Percentiles rank a stretch among this genome's conserved stretches.
phyloP scores from a whole-genome alignment of 176 grass and related monocot species.

The Phoenix roebelenii region DNA sequence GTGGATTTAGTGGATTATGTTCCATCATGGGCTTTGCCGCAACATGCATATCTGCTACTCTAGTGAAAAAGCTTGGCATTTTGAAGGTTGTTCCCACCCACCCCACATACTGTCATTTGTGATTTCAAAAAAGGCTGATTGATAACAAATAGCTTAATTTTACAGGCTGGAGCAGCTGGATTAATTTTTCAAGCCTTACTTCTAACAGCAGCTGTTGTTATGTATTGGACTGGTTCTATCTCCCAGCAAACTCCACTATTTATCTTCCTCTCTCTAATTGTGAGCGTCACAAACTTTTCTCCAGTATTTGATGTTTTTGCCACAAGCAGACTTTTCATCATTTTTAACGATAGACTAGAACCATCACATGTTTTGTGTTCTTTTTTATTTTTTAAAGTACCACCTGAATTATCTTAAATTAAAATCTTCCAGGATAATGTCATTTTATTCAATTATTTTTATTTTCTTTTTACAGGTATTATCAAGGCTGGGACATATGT shows the following conservation, averaged over 20 bases:
- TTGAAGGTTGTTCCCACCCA: constrained; percentile 49
- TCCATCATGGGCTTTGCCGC: constrained; percentile 93
- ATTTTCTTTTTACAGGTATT: constrained; percentile 45
- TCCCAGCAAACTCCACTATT: constrained; percentile 48
- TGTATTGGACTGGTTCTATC: constrained; percentile 79
- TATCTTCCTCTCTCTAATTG: constrained; percentile 80
- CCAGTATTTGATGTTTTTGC: too few relatives aligned
- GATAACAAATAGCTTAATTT: constrained; percentile 8
- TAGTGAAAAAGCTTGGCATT: constrained; percentile 92
- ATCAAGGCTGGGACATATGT: constrained; percentile 89
- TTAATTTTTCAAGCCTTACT: constrained; percentile 93
- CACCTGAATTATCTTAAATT: too few relatives aligned
- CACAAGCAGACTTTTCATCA: too few relatives aligned
- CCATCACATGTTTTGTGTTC: too few relatives aligned
- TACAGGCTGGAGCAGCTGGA: constrained; percentile 83
- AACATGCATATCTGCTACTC: constrained; percentile 71
- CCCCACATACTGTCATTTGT: not conserved
- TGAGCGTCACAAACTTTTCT: constrained; percentile 28
- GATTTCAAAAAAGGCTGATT: too few relatives aligned
- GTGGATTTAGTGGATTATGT: constrained; percentile 83
- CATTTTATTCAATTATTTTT: not conserved
- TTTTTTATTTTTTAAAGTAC: too few relatives aligned
- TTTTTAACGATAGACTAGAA: too few relatives aligned
- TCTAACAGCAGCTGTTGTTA: constrained; percentile 51
- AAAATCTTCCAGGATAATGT: too few relatives aligned